phyloP scores from a whole-genome alignment of 2,329 filamentous ascomycete genomes.

The Hypocreales sp. region DNA sequence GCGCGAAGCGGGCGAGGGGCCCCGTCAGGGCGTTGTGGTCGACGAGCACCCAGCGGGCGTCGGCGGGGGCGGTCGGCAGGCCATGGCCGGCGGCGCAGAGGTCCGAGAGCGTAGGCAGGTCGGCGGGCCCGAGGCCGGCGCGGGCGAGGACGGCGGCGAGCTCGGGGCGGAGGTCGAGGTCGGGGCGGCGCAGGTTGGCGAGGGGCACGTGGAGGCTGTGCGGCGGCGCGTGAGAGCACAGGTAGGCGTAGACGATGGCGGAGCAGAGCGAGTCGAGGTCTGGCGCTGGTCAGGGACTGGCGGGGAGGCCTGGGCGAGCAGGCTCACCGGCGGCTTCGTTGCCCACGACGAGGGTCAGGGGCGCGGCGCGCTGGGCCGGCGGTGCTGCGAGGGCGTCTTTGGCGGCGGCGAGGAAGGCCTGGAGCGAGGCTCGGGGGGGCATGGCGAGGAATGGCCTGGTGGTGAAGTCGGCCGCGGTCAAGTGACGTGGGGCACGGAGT shows the following conservation, averaged over 20 bases:
- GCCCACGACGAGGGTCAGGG: slow-evolving; percentile 47
- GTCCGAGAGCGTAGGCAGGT: slow-evolving; percentile 49
- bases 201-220: slow-evolving; percentile 53
- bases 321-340: slow-evolving; percentile 49
- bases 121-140: slow-evolving; percentile 39
- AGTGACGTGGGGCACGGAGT: no score
- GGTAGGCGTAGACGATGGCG: slow-evolving; percentile 58
- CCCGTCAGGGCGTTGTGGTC: slow-evolving; percentile 67
- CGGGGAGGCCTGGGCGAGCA: background rate
- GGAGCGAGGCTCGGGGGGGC: slow-evolving; percentile 23
- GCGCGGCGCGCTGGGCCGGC: slow-evolving; percentile 24
- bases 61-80: slow-evolving; percentile 34
- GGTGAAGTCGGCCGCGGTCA: no score
- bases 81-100: no score
- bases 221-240: slow-evolving; percentile 43
- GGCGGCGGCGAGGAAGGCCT: slow-evolving; percentile 35
- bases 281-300: slow-evolving; percentile 12
- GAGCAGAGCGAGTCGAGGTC: slow-evolving; percentile 72
- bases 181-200: slow-evolving; percentile 51
- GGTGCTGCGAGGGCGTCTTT: slow-evolving; percentile 28
- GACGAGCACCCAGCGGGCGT: slow-evolving; percentile 57
- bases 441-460: slow-evolving; percentile 8
- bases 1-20: slow-evolving; percentile 18
- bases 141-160: slow-evolving; percentile 48
- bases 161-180: slow-evolving; percentile 59